Percentiles rank a stretch among this genome's conserved stretches.
Conservation (phyloP, 257 asterid genomes). For the Solanum boliviense region DNA sequence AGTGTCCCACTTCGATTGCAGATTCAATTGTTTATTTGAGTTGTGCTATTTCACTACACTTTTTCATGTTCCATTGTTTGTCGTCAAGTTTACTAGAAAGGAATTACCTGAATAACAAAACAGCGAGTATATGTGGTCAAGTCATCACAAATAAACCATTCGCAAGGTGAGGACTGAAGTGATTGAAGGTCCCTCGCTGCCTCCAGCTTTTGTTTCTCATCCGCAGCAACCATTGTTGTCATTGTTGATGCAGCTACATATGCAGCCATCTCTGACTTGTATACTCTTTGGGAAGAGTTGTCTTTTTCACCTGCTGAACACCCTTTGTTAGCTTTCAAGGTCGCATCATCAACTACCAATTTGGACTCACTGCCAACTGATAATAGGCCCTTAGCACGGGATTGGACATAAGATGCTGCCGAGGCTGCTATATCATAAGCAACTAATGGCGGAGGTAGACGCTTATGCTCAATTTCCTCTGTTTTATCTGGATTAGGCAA, state of each 20-base stretch:
- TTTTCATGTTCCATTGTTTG: background rate
- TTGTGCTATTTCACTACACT: background rate
- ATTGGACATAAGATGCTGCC: constrained; percentile 66
- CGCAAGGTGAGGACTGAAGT: constrained; percentile 75
- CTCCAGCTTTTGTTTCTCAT: constrained; percentile 55
- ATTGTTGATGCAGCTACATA: constrained; percentile 69
- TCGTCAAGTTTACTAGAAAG: background rate
- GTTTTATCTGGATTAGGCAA: background rate
- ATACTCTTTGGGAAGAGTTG: background rate
- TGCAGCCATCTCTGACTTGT: constrained; percentile 64
- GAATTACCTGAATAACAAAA: constrained; percentile 67
- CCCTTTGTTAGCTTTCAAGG: background rate
- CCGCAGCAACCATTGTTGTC: constrained; percentile 87
- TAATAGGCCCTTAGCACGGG: constrained; percentile 28
- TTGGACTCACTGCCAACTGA: constrained; percentile 18
- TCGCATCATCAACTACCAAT: background rate
- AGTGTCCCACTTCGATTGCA: background rate
- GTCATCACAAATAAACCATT: constrained; percentile 87
- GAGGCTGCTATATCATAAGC: constrained; percentile 84
- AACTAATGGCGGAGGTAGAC: constrained; percentile 20
- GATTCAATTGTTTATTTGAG: background rate
- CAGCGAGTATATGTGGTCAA: constrained; percentile 52
- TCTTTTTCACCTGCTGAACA: constrained; percentile 8
- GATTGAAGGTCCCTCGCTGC: constrained; percentile 83
- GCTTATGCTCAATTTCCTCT: constrained; percentile 4